Base-by-base conservation (phyloP, 495 filamentous ascomycete genomes). In the Neurospora sp. region DNA sequence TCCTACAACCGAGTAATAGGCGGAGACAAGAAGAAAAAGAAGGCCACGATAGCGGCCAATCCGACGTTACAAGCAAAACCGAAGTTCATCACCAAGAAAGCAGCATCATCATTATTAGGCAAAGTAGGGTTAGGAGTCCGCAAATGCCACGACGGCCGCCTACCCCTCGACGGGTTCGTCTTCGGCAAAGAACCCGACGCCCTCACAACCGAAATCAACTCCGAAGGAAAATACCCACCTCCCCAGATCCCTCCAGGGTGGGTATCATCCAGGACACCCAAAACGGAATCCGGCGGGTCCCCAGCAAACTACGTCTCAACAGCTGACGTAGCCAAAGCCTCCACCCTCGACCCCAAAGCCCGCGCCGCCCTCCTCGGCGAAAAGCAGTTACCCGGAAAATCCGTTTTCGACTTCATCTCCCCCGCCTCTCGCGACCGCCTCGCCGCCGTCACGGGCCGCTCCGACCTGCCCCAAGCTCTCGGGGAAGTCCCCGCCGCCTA, bases 361-460 rank as follows among this genome's bases (percentile, higher is more conserved):
- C 88, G 96, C 75, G 96, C 94, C 12, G 89, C 91, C 18, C 83
- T 97, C 12, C 84, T 99, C 0, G 94, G 94, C 22, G 95, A 98
- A 80, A 84, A 88, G 38, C 88, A 90, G 53, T 83, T 99, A 1
- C 94, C 94, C 5, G 92, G 93, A 11, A 97, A 98, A 80, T 98
- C 96, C 1, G 90, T 99, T 41, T 99, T 98, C 79, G 94, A 98
- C 80, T 98, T 91, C 83, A 88, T 99, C 81, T 91, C 93, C 0
- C 87, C 94, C 1, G 88, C 92, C 46, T 90, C 93, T 9, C 89
- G 96, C 74, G 91, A 93, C 65, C 89, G 89, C 31, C 87, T 99
- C 73, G 93, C 86, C 18, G 85, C 90, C 68, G 89, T 89, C 4
- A 93, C 93, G 10, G 94, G 94, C 2, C 93, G 90, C 68, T 78